Evolutionary conservation across 1,284 basidiomycete genomes (phyloP), one percentile per base, ranked within the genome.

Genomic region (Boletellus dicymbophilus): DNA sequence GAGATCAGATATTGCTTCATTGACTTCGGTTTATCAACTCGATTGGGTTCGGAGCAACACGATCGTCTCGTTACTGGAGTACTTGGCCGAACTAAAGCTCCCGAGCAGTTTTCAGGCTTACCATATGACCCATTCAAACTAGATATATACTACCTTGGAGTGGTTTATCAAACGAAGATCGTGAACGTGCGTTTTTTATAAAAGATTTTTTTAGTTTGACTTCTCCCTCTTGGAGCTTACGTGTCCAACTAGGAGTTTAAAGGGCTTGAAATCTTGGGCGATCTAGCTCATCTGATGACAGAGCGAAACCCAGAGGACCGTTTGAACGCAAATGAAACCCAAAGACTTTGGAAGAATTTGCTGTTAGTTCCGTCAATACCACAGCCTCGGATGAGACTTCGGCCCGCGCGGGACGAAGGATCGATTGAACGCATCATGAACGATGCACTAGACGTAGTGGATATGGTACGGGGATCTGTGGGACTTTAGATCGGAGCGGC

Each of bases 1-100:
- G 41, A 59, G 4, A 62, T 63, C 7, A 59, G 37, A 6, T 69
- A 68, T 44, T 57, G 55, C 27, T 57, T 65, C 3, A 58, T 69
- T 13, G 67, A 65, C 44, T 69, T 64, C 27, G 58, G 64, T 0
- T 10, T 59, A 1, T 62, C 61, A 0, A 49, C 42, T 0, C 3
- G 44, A 4, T 52, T 62, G 10, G 1, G 2, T n/a, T 18, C 46
- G 0, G 41, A 16, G 0, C 27, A 59, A 20, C 5, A 1, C 0
- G 27, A 42, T 1, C 46, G 28, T 6, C 22, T 46, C 0, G 48
- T 62, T 0, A 49, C 46, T 0, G 58, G 53, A 4, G 3, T 10
- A 1, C 18, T 43, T 0, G 61, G 58, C 4, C 45, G 48, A 26
- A 46, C 45, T 16, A 9, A 21, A 2, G 57, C 57, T 0, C 61